Conservation (phyloP, 805 yeast species). For the Millerozyma acaciae region DNA sequence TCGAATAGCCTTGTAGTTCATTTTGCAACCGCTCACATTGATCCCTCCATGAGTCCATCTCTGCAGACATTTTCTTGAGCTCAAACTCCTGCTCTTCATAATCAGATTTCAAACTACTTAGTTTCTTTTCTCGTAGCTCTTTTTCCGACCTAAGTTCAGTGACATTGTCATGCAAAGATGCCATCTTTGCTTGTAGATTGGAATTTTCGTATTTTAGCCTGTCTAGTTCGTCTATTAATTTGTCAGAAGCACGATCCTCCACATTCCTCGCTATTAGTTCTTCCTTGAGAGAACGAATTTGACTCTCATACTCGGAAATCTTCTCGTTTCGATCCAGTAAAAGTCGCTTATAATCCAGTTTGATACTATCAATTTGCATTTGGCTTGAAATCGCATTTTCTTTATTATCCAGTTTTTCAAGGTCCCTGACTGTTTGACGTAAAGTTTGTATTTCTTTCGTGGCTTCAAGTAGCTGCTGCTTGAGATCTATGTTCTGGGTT, state of each 20-base stretch:
- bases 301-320: conserved; percentile 4
- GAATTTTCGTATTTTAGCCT: conserved; percentile 17
- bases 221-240: conserved; percentile 15
- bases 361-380: conserved; percentile 5
- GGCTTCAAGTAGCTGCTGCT: conserved; percentile 20
- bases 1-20: conserved; percentile 5
- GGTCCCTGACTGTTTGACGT: conserved; percentile 8
- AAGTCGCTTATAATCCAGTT: conserved; percentile 6
- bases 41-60: conserved; percentile 11
- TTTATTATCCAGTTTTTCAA: conserved; percentile 9
- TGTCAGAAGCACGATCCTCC: conserved; percentile 9
- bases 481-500: conserved; percentile 33
- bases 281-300: conserved; percentile 8
- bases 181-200: conserved; percentile 13
- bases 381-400: conserved; percentile 3
- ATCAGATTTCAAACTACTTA: conserved; percentile 1
- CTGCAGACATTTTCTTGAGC: conserved; percentile 10
- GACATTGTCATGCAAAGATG: background rate
- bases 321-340: conserved; percentile 5
- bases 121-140: background rate
- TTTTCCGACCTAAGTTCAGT: conserved; percentile 2
- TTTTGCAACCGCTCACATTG: conserved; percentile 6
- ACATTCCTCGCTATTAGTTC: conserved; percentile 3
- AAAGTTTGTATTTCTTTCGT: conserved; percentile 10
- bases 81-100: conserved; percentile 4